phyloP scores from a whole-genome alignment of 1,284 basidiomycete species.

The Puccinia triticina region DNA sequence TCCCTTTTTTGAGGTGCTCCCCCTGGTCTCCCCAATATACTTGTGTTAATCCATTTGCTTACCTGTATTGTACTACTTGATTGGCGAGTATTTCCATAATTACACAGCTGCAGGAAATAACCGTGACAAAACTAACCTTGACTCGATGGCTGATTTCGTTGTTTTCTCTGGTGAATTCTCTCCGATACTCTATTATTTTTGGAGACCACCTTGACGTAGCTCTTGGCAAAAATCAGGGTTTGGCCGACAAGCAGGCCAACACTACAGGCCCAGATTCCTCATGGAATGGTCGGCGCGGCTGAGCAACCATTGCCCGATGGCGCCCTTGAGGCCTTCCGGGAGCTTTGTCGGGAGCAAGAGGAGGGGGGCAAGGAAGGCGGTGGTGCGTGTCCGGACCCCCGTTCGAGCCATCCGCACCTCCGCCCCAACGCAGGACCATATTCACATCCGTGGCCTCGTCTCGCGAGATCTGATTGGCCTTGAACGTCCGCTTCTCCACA shows the following conservation, averaged over 20 bases:
- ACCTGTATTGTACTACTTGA: too few species aligned
- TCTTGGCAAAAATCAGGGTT: slow-evolving; percentile 87
- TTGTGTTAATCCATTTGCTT: too few species aligned
- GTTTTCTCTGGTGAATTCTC: too few species aligned
- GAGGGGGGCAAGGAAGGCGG: slow-evolving; percentile 1
- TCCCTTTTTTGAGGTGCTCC: too few species aligned
- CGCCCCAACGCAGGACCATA: slow-evolving; percentile 52
- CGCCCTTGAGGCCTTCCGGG: slow-evolving; percentile 67
- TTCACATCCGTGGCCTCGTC: slow-evolving; percentile 51
- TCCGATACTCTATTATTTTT: too few species aligned
- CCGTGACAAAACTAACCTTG: too few species aligned
- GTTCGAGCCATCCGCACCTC: slow-evolving; percentile 45
- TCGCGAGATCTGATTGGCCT: slow-evolving; percentile 61
- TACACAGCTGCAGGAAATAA: too few species aligned
- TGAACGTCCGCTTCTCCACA: slow-evolving; percentile 52
- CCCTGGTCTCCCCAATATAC: too few species aligned
- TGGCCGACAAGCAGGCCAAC: slow-evolving; percentile 86
- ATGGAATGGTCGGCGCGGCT: slow-evolving; percentile 78
- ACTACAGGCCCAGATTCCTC: slow-evolving; percentile 84
- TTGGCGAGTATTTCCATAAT: too few species aligned
- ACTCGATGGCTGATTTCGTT: too few species aligned
- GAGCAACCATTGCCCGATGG: slow-evolving; percentile 74
- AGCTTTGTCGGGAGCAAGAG: slow-evolving; percentile 51
- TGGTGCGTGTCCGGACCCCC: neutral
- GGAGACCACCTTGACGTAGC: slow-evolving; percentile 59